Conservation (phyloP, 768 basidiomycete species). For the Rhodotorula graminis region DNA sequence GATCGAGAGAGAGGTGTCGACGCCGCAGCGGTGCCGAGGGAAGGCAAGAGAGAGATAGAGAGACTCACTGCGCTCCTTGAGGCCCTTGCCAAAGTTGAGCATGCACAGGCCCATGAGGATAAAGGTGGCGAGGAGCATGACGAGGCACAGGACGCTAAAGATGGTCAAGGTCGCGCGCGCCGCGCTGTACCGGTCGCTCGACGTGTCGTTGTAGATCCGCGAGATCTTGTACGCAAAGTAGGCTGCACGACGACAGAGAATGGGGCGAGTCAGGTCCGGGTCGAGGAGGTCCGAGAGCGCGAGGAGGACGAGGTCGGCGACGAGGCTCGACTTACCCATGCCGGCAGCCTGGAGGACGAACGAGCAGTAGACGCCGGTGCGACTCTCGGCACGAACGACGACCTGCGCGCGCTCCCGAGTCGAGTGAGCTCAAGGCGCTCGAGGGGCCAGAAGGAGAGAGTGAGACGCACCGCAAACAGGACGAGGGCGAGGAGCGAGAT, state of each 20-base stretch:
- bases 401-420: constrained; percentile 3
- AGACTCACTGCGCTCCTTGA: constrained; percentile 23
- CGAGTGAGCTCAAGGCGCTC: no score
- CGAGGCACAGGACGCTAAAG: constrained; percentile 26
- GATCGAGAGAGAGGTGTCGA: no score
- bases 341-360: constrained; percentile 10
- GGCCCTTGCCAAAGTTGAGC: constrained; percentile 25
- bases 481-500: constrained; percentile 11
- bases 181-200: constrained; percentile 12
- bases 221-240: constrained; percentile 37
- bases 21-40: no score
- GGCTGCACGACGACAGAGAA: neutral
- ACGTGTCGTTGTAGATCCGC: constrained; percentile 13
- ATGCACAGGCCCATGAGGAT: constrained; percentile 30
- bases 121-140: constrained; percentile 27
- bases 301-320: no score
- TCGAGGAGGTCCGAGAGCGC: neutral
- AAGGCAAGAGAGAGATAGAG: neutral
- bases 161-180: constrained; percentile 31
- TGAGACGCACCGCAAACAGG: constrained; percentile 5
- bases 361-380: constrained; percentile 13
- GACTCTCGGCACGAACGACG: constrained; percentile 24
- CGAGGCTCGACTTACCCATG: constrained; percentile 1
- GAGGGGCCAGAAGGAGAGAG: neutral
- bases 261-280: neutral